A percentile compares a stretch with the other conserved stretches of the same genome.
Evolutionary conservation across 148 eudicot genomes (phyloP).

Genomic region (Vaccinium myrtillus): DNA sequence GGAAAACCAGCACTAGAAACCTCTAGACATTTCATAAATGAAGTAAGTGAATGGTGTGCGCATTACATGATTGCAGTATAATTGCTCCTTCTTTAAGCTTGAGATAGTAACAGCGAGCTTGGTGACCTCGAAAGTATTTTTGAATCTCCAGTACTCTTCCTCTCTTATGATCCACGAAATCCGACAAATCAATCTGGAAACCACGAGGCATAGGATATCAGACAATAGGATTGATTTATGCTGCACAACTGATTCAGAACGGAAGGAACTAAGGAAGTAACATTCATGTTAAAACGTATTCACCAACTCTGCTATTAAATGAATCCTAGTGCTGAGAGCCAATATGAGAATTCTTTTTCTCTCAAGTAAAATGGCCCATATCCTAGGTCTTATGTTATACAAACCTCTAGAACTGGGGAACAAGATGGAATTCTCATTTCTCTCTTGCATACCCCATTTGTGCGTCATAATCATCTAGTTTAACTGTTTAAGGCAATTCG

Average conservation of each 20-base stretch:
- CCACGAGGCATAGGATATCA: conserved; percentile 15
- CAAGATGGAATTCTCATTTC: neutral
- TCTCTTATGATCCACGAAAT: conserved; percentile 17
- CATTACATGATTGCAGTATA: conserved; percentile 53
- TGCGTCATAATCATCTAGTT: neutral
- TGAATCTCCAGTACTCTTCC: conserved; percentile 31
- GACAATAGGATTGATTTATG: neutral
- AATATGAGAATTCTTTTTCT: neutral
- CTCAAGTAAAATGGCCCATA: neutral
- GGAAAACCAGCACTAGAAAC: neutral
- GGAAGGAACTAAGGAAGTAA: neutral
- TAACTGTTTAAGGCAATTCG: neutral
- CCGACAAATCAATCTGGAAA: conserved; percentile 21
- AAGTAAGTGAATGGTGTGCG: conserved; percentile 9
- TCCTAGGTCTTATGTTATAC: neutral
- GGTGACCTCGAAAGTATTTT: conserved; percentile 37
- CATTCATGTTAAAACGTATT: neutral
- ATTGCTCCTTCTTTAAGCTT: conserved; percentile 40
- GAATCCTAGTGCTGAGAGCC: neutral
- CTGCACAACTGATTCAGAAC: neutral
- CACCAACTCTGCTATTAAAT: neutral
- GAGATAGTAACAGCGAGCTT: conserved; percentile 34
- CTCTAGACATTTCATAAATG: neutral
- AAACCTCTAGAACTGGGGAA: neutral
- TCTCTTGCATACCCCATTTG: neutral